A percentile compares a stretch with the other conserved stretches of the same genome.
phyloP scores from a whole-genome alignment of 495 filamentous ascomycete genomes.

The Penicillium desertorum region DNA sequence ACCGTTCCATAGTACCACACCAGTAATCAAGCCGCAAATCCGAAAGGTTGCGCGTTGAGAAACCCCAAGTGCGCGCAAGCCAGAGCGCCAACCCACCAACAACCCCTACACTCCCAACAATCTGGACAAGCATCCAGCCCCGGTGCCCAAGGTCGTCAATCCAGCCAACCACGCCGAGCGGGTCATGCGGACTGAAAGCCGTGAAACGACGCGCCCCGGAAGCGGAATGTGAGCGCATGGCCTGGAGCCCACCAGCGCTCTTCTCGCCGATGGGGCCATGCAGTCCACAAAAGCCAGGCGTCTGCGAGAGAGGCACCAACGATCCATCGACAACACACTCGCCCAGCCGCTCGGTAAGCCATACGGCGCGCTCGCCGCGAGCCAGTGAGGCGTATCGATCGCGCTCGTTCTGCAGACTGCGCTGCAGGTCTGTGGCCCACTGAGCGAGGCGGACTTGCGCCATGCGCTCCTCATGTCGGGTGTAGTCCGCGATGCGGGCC shows the following conservation, averaged over 20 bases:
- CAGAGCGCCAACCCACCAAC: conserved; percentile 72
- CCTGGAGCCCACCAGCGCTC: conserved; percentile 21
- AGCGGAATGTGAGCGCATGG: conserved; percentile 28
- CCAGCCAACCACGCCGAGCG: conserved; percentile 71
- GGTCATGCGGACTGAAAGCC: conserved; percentile 60
- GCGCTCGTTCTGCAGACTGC: conserved; percentile 76
- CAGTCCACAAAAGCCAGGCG: conserved; percentile 35
- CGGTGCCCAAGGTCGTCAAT: conserved; percentile 64
- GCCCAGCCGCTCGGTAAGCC: conserved; percentile 72
- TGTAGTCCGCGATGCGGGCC: conserved; percentile 68
- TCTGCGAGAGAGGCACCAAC: conserved; percentile 52
- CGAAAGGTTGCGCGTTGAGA: conserved; percentile 38
- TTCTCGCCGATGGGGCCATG: conserved; percentile 23
- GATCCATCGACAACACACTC: conserved; percentile 75
- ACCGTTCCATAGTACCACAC: conserved; percentile 24
- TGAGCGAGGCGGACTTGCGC: conserved; percentile 79
- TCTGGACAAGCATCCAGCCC: conserved; percentile 70
- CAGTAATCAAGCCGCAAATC: conserved; percentile 39
- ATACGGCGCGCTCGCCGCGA: conserved; percentile 69
- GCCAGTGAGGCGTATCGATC: conserved; percentile 71
- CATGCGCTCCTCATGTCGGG: conserved; percentile 68
- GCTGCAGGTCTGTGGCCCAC: conserved; percentile 89
- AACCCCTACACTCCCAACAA: conserved; percentile 73
- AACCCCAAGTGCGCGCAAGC: conserved; percentile 50
- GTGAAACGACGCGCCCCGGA: conserved; percentile 31